phyloP scores from a whole-genome alignment of 805 yeast species.

The Candida succiphila region DNA sequence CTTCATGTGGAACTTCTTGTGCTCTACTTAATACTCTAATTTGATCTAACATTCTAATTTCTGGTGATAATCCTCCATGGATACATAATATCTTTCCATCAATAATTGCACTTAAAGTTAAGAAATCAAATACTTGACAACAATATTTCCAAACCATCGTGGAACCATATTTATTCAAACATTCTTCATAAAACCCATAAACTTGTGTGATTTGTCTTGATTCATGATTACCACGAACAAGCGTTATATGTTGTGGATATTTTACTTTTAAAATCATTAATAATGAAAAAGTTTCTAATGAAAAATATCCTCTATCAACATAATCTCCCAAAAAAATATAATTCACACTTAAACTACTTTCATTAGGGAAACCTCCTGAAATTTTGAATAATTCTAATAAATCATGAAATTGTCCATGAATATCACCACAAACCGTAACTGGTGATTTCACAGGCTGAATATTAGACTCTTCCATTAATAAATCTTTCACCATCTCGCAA shows the following conservation, averaged over 20 bases:
- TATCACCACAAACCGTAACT: conserved; percentile 94
- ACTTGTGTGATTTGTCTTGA: conserved; percentile 97
- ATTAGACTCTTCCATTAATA: conserved; percentile 91
- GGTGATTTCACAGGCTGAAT: conserved; percentile 92
- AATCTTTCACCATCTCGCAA: conserved; percentile 90
- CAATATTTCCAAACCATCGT: conserved; percentile 95
- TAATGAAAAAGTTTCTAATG: conserved; percentile 87
- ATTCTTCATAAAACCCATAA: conserved; percentile 95
- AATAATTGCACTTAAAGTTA: conserved; percentile 89
- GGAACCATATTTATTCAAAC: conserved; percentile 85
- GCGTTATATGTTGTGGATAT: conserved; percentile 56
- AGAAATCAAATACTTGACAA: conserved; percentile 91
- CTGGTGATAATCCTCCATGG: conserved; percentile 96
- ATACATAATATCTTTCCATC: conserved; percentile 93
- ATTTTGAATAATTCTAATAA: conserved; percentile 81
- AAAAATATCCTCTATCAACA: conserved; percentile 96
- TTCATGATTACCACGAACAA: conserved; percentile 97
- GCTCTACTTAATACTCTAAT: conserved; percentile 90
- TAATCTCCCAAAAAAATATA: conserved; percentile 91
- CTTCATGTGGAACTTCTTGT: conserved; percentile 98
- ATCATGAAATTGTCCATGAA: conserved; percentile 97
- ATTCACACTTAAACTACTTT: conserved; percentile 33
- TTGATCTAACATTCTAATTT: conserved; percentile 94
- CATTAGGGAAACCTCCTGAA: conserved; percentile 87
- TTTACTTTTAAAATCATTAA: conserved; percentile 89